These are phyloP conservation scores for Sporothrix euskadiensis DNA, from an alignment of 2,329 filamentous ascomycete species.

Conservation along the genomic window DNA sequence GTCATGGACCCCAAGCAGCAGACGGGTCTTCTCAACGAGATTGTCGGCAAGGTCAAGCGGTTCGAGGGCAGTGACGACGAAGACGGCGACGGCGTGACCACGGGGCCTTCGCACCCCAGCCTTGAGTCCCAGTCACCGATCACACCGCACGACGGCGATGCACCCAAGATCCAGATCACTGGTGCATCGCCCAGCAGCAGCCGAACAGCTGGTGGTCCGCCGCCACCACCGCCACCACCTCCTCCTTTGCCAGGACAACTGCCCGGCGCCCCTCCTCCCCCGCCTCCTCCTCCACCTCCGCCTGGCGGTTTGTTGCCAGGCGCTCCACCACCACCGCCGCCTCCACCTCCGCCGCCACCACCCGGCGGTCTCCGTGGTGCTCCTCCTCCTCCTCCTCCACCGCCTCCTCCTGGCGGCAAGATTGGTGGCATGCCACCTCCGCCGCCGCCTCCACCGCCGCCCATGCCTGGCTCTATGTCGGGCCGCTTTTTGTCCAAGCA, in stretches of 20 bases:
- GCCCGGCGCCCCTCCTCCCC: conserved; percentile 39
- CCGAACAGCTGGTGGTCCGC: conserved; percentile 40
- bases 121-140: conserved; percentile 69
- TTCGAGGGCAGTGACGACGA: conserved; percentile 74
- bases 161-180: conserved; percentile 62
- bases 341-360: conserved; percentile 37
- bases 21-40: conserved; percentile 67
- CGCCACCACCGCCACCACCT: conserved; percentile 54
- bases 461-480: conserved; percentile 65
- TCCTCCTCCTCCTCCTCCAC: conserved; percentile 39
- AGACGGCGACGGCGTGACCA: conserved; percentile 66
- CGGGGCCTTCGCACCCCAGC: conserved; percentile 73
- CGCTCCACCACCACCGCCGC: conserved; percentile 46
- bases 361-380: conserved; percentile 43
- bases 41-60: conserved; percentile 72
- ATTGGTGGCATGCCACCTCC: conserved; percentile 40
- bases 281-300: conserved; percentile 45
- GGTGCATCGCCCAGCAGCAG: conserved; percentile 33
- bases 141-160: conserved; percentile 62
- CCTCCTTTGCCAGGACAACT: conserved; percentile 43
- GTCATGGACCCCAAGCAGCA: conserved; percentile 63
- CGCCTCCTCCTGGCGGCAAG: conserved; percentile 44
- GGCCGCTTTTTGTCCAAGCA: conserved; percentile 74
- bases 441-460: conserved; percentile 44
- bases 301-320: conserved; percentile 49